These are phyloP conservation scores for Vaccinium vitisidaea DNA, from an alignment of 148 eudicot genomes.

Conservation along the genomic window DNA sequence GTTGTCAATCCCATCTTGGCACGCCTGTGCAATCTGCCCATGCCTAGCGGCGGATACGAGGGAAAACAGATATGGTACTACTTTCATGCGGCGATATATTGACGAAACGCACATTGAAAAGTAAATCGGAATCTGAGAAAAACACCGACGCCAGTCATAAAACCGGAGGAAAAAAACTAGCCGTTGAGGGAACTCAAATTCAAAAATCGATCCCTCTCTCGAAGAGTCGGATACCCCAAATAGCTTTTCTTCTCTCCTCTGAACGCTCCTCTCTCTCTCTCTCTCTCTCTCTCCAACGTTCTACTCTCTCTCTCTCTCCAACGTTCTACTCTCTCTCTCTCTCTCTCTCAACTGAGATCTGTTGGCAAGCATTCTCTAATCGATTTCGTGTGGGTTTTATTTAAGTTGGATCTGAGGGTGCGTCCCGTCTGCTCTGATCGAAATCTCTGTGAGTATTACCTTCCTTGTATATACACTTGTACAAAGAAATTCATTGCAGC, in stretches of 20 bases:
- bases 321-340: background rate
- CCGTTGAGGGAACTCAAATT: conserved; percentile 18
- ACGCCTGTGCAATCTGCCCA: too few relatives aligned
- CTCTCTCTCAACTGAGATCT: conserved; percentile 10
- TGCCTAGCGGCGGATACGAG: too few relatives aligned
- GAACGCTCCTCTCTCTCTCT: conserved; percentile 2
- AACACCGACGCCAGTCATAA: background rate
- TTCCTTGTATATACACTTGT: background rate
- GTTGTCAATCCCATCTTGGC: too few relatives aligned
- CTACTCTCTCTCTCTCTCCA: conserved; percentile 10
- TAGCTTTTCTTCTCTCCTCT: conserved; percentile 13
- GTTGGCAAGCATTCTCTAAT: background rate
- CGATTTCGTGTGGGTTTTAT: conserved; percentile 3
- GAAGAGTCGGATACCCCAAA: background rate
- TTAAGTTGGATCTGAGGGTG: background rate
- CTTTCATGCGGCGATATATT: conserved; percentile 8
- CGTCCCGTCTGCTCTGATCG: background rate
- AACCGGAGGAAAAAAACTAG: conserved; percentile 17
- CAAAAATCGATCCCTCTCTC: background rate
- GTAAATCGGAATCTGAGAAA: background rate
- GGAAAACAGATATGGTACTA: too few relatives aligned
- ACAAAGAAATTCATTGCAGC: background rate
- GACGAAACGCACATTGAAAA: conserved; percentile 11
- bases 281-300: conserved; percentile 10
- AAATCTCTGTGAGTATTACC: conserved; percentile 8